Evolutionary conservation across 2,329 filamentous ascomycete genomes (phyloP).

Genomic region (Apiospora malaysiana): DNA sequence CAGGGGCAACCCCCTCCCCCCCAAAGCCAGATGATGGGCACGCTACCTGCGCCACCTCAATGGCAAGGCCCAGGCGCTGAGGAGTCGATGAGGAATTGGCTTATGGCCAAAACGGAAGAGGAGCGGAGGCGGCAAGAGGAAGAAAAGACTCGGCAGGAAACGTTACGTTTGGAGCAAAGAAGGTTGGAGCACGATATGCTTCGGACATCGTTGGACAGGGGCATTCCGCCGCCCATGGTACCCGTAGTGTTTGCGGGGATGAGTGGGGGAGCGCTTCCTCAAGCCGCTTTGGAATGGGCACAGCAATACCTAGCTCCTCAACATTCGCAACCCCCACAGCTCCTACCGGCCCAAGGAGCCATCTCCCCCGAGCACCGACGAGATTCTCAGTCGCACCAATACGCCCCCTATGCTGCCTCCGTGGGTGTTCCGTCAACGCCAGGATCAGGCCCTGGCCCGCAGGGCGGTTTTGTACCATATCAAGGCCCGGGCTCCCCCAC

Average conservation of each 20-base stretch:
- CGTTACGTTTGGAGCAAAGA: slow-evolving; percentile 72
- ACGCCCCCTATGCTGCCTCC: slow-evolving; percentile 49
- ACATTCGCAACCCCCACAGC: slow-evolving; percentile 24
- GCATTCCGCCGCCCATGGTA: slow-evolving; percentile 76
- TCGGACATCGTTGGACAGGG: slow-evolving; percentile 69
- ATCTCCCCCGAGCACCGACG: slow-evolving; percentile 61
- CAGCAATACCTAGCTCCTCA: slow-evolving; percentile 64
- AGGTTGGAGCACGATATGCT: slow-evolving; percentile 77
- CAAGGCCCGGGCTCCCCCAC: slow-evolving; percentile 53
- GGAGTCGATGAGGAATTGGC: slow-evolving; percentile 75
- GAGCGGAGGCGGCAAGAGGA: slow-evolving; percentile 77
- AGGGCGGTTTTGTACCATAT: slow-evolving; percentile 50
- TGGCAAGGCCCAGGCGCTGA: slow-evolving; percentile 73
- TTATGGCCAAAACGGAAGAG: slow-evolving; percentile 74
- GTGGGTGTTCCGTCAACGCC: slow-evolving; percentile 50
- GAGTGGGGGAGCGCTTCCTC: slow-evolving; percentile 66
- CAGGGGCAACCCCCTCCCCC: slow-evolving; percentile 37
- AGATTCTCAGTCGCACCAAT: slow-evolving; percentile 55
- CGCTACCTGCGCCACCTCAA: slow-evolving; percentile 68
- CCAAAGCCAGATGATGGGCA: slow-evolving; percentile 50
- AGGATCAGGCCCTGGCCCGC: slow-evolving; percentile 46
- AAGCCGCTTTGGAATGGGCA: slow-evolving; percentile 68
- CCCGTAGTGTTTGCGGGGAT: slow-evolving; percentile 78
- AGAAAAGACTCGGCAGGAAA: slow-evolving; percentile 70
- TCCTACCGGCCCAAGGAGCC: slow-evolving; percentile 55